Base-by-base conservation (phyloP, 495 filamentous ascomycete genomes). In the Penicillium coprophilum region DNA sequence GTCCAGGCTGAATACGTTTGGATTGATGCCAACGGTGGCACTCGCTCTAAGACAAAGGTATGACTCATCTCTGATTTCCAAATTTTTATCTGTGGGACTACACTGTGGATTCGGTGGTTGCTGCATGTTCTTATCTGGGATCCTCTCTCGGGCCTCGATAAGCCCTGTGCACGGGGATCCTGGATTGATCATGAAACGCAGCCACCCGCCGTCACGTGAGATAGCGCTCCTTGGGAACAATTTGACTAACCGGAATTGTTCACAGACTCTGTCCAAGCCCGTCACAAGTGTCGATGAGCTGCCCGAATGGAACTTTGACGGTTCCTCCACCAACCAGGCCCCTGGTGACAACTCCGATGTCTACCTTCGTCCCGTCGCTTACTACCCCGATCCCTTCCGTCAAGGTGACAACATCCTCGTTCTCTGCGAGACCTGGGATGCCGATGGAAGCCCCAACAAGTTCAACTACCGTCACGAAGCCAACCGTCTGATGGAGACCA, bases 291-390 rank as follows among this genome's bases (percentile, higher is more conserved):
- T 90, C 55, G 87, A 90, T 53, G 91, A 97, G 57, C 90, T 98
- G 56, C 90, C 93, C 57, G 90, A 96, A 74, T 98, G 94, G 94
- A 98, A 97, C 82, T 98, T 98, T 69, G 94, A 98, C 71, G 94
- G 94, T 71, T 96, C 91, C 52, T 96, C 92, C 19, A 96, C 91
- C 63, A 89, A 81, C 66, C 94, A 98, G 76, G 94, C 94, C 51
- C 91, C 92, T 31, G 91, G 93, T 70, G 90, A 93, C 75, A 91
- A 98, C 83, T 97, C 92, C 54, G 94, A 98, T 78, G 87, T 97
- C 85, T 97, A 96, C 82, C 89, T 98, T 58, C 88, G 89, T 68
- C 94, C 94, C 55, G 84, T 89, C 54, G 90, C 91, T 60, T 85
- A 89, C 77, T 97, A 81, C 83, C 91, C 93, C 59, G 92, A 97